Conservation (phyloP, 805 yeast species). For the Candida silvicultrix region DNA sequence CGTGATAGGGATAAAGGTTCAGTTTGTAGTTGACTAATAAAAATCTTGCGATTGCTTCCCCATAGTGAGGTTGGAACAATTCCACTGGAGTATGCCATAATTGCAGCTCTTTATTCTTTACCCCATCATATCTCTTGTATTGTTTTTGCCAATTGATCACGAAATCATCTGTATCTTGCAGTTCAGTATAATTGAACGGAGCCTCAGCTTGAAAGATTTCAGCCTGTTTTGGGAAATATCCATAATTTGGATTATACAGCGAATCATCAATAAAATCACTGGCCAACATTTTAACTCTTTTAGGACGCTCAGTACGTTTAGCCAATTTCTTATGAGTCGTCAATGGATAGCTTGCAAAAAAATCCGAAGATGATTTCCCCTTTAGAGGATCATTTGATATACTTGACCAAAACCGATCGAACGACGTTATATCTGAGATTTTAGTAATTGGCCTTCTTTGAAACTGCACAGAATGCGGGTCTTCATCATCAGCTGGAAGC, state of each 20-base stretch:
- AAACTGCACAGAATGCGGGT: neutral
- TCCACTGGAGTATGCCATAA: constrained; percentile 91
- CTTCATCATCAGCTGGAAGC: constrained; percentile 8
- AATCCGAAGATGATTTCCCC: constrained; percentile 10
- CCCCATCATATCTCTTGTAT: constrained; percentile 44
- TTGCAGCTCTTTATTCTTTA: constrained; percentile 34
- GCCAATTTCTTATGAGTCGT: constrained; percentile 17
- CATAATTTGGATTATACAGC: constrained; percentile 73
- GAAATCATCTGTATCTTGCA: constrained; percentile 63
- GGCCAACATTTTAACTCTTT: constrained; percentile 59
- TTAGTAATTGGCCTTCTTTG: neutral
- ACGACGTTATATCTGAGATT: constrained; percentile 3
- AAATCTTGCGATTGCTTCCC: constrained; percentile 80
- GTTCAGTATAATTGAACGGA: constrained; percentile 55
- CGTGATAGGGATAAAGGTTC: constrained; percentile 62
- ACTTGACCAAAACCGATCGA: constrained; percentile 9
- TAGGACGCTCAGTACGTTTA: constrained; percentile 40
- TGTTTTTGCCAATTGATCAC: constrained; percentile 61
- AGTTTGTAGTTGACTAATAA: constrained; percentile 64
- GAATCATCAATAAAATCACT: constrained; percentile 83
- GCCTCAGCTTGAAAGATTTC: constrained; percentile 64
- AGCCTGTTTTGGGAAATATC: constrained; percentile 75
- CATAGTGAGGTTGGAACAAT: constrained; percentile 76
- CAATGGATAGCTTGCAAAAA: constrained; percentile 17
- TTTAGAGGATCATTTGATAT: constrained; percentile 13